These are phyloP conservation scores for Oenanthe javanica DNA, from an alignment of 140 eudicot genomes.

Conservation along the genomic window DNA sequence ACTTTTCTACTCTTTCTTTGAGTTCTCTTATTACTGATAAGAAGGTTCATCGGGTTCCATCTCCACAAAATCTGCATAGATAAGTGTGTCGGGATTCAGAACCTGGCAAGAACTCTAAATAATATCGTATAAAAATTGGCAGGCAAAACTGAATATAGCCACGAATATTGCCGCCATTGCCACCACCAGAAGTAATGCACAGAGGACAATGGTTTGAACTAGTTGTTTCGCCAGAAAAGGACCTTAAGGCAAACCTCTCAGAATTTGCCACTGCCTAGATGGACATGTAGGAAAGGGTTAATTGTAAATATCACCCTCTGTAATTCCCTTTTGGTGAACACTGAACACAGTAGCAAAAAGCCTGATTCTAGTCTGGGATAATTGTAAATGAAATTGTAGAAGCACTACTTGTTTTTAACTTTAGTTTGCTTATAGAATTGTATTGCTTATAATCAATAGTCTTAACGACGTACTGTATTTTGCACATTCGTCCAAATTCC, in stretches of 20 bases:
- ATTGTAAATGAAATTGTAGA: too few relatives aligned
- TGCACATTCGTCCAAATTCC: too few relatives aligned
- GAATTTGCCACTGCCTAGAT: slow-evolving; percentile 44
- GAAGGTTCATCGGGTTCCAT: neutral
- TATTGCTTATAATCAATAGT: neutral
- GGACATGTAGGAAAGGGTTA: neutral
- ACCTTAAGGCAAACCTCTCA: slow-evolving; percentile 56
- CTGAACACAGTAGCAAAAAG: neutral
- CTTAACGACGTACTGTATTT: neutral
- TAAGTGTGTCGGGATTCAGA: neutral
- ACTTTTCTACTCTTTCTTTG: neutral
- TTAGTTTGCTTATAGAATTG: too few relatives aligned
- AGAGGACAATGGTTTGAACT: slow-evolving; percentile 23
- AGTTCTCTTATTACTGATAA: neutral
- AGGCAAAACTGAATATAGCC: slow-evolving; percentile 33
- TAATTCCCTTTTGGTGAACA: neutral
- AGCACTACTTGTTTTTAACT: too few relatives aligned
- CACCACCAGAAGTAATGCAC: slow-evolving; percentile 17
- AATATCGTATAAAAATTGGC: neutral
- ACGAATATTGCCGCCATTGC: slow-evolving; percentile 31
- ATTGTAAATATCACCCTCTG: neutral
- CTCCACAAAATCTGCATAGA: neutral
- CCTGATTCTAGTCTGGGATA: too few relatives aligned
- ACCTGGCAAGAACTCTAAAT: neutral
- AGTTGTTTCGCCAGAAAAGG: slow-evolving; percentile 14